Base-by-base conservation (phyloP, 371 early-diverging fungal species). In the Syncephalastrum sp. region DNA sequence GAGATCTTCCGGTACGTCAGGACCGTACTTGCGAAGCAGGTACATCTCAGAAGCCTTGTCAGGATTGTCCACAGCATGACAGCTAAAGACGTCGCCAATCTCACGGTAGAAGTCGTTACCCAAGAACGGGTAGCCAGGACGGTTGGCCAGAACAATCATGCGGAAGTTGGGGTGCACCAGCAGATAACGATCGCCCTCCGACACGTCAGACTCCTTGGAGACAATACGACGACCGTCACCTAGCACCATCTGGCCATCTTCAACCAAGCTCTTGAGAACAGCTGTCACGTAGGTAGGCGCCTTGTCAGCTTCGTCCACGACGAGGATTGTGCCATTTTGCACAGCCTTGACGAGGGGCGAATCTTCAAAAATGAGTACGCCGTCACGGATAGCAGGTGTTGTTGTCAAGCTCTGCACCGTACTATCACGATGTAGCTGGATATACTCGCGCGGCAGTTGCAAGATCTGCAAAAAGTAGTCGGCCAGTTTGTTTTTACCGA, bases 261-360 rank as follows among this genome's bases (percentile, higher is more conserved):
- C 92, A 1, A 90, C 79, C 54, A 93, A 69, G 62, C 85, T 84
- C 65, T 91, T 91, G 15, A 93, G 74, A 3, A 91, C 84, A 14
- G 88, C 84, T 13, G 91, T 90, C 16, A 93, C 91, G 67, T 92
- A 87, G 2, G 90, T 89, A 3, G 93, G 91, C 0, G 91, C 93
- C 63, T 93, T 93, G 60, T 93, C 93, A 0, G 93, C 93, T 64
- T 93, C 93, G 66, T 93, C 93, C 4, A 93, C 87, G 12, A 93
- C 89, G 43, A 93, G 73, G 46, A 91, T 84, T 19, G 89, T 84
- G 14, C 91, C 89, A 42, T 83, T 72, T 42, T 67, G 67, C 1
- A 79, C 86, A 24, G 91, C 91, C 42, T 82, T 79, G 21, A 91
- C 88, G 23, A 93, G 69, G 7, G 93, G 87, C 14, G 90, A 90